Base-by-base conservation (phyloP, 2,329 filamentous ascomycete genomes). In the Fusarium piperis region DNA sequence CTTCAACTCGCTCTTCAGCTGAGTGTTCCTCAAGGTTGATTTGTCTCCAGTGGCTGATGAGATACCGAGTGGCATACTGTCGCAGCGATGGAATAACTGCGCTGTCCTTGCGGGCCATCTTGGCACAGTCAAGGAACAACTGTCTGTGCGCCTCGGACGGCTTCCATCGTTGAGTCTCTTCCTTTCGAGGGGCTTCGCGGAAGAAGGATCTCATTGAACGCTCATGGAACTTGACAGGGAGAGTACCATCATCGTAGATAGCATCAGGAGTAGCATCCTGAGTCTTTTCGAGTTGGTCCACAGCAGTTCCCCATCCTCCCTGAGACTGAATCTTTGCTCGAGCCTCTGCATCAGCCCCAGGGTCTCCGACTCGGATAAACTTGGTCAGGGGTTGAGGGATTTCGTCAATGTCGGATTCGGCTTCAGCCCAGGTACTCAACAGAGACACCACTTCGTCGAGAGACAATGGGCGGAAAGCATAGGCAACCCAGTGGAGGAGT, bases 131-230 rank as follows among this genome's bases (percentile, higher is more conserved):
- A 3, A 78, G 63, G 9, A 78, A 77, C 10, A 79, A 70, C 9
- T 72, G 71, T 11, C 77, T 67, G 32, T 76, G 67, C 3, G 73
- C 74, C 36, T 78, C 76, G 6, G 78, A 79, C 6, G 63, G n/a
- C 6, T 61, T 56, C 65, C 70, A 73, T 3, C 67, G 70, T 51
- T 66, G 67, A 16, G 41, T 41, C 3, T 44, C 56, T 18, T 65
- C 52, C 6, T 56, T 57, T 3, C 55, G 46, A 1, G 67, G 46
- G 3, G 62, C 39, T n/a, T 74, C 68, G 1, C 55, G 69, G 35
- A 78, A 79, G 36, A 78, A 79, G 0, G 67, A 59, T 23, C 74
- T 64, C 77, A 79, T 77, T 4, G 76, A 78, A 6, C 78, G 74
- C 46, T 78, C 77, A 20, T 75, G 65, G 20, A 79, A 78, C 55